Evolutionary conservation across 73 alveolate genomes (phyloP), one percentile per base, ranked within the genome.

Genomic region (Durusdinium trenchii): DNA sequence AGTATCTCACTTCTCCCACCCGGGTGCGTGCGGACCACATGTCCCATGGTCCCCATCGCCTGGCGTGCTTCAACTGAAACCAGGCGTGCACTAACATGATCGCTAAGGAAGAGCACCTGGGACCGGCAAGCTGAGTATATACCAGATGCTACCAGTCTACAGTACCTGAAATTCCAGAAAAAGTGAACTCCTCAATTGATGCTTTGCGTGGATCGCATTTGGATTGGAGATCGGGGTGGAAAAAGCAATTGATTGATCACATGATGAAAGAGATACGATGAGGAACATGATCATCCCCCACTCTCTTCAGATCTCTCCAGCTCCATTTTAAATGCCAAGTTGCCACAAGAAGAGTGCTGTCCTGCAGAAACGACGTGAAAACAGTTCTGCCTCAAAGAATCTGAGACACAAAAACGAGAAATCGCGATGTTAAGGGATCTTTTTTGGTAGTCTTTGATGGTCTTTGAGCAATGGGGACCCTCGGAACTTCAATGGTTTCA

Each of bases 81-180:
- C 98, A 91, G 32, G 98, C 98, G 51, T 91, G 98, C 46, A 76
- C 87, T 78, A 91, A 48, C 98, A 91, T 91, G 98, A 91, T 91
- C 38, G 85, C 76, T 60, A 91, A 61, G 57, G 89, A 76, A 2
- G 98, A 87, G 14, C 46, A 91, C 98, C 98, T 91, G 12, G 42
- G 78, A 35, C 10, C 46, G 82, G 82, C 82, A 12, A 57, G 23
- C 69, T 12, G 69, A 16, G 69, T 23, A 57, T 57, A 23, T 23
- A 57, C 23, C 32, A 16, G 23, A 23, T 16, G 32, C 69, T 57
- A 23, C 32, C 12, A 57, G 32, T 16, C 23, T 57, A 57, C 69
- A 57, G 12, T 57, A 23, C 12, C 69, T 57, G 23, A 23, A 57
- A 57, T 57, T 23, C 23, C 69, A 57, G 32, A 16, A 57, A 23